These are phyloP conservation scores for Aristolochia fimbriata DNA, from an alignment of 164 flowering plant genomes.

Conservation along the genomic window DNA sequence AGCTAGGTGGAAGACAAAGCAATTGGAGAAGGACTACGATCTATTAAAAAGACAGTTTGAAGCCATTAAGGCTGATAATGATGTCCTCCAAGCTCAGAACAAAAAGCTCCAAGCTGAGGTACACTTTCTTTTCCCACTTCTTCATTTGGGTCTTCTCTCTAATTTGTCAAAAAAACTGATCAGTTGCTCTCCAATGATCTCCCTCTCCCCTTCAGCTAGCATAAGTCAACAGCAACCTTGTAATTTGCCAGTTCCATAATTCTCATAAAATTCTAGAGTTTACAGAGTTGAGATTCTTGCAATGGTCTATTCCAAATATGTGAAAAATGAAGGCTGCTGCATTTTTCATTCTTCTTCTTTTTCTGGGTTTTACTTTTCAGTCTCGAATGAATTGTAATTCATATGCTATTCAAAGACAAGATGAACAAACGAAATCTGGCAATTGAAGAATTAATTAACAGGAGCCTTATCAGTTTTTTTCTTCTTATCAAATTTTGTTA, in stretches of 20 bases:
- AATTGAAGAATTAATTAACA: neutral
- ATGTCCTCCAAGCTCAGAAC: conserved; percentile 62
- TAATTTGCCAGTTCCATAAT: no score
- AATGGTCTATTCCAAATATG: neutral
- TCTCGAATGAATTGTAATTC: no score
- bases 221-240: neutral
- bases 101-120: conserved; percentile 73
- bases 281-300: neutral
- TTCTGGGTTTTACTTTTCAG: neutral
- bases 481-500: neutral
- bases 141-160: neutral
- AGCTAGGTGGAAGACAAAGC: conserved; percentile 93
- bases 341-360: neutral
- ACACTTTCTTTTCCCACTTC: neutral
- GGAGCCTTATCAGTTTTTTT: neutral
- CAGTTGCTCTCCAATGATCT: neutral
- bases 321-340: neutral
- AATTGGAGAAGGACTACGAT: conserved; percentile 81
- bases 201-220: neutral
- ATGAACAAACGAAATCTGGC: neutral
- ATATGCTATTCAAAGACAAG: no score
- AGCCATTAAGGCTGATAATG: conserved; percentile 61
- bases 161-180: neutral
- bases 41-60: conserved; percentile 64
- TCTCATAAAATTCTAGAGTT: neutral